phyloP scores from a whole-genome alignment of 192 early-diverging fungal genomes.

The Mortierella claussenii region DNA sequence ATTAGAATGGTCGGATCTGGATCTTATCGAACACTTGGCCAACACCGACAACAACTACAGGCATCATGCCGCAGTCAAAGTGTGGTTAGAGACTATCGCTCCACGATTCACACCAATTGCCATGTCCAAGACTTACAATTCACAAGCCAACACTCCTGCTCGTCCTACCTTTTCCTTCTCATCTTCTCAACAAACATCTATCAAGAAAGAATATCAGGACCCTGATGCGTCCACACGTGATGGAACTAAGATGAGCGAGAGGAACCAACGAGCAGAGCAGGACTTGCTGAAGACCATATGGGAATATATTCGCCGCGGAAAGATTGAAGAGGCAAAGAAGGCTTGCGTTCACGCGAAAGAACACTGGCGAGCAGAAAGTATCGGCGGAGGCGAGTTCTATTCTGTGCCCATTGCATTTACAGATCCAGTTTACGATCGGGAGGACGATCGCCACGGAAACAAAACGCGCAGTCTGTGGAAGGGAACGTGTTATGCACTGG shows the following conservation, averaged over 20 bases:
- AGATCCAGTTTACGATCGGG: slow-evolving; percentile 41
- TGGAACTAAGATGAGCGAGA: slow-evolving; percentile 21
- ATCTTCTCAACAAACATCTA: background rate
- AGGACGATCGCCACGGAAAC: slow-evolving; percentile 58
- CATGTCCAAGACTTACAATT: slow-evolving; percentile 6
- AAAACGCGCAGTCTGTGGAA: slow-evolving; percentile 76
- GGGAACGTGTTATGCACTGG: slow-evolving; percentile 65
- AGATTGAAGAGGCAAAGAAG: slow-evolving; percentile 69
- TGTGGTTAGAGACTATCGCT: slow-evolving; percentile 43
- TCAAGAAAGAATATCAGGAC: slow-evolving; percentile 12
- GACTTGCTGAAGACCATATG: slow-evolving; percentile 73
- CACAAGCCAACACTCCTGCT: background rate
- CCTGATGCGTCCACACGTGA: slow-evolving; percentile 39
- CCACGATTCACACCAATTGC: slow-evolving; percentile 6
- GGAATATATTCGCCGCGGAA: slow-evolving; percentile 83
- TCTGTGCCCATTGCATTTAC: slow-evolving; percentile 25
- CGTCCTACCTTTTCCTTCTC: slow-evolving; percentile 11
- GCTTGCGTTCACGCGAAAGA: slow-evolving; percentile 79
- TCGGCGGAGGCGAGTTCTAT: slow-evolving; percentile 69
- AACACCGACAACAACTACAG: slow-evolving; percentile 25
- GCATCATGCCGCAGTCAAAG: slow-evolving; percentile 40
- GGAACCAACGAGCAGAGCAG: slow-evolving; percentile 55
- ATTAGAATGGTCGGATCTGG: slow-evolving; percentile 28
- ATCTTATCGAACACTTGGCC: slow-evolving; percentile 34
- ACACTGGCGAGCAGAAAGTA: slow-evolving; percentile 83